Evolutionary conservation across 2,329 filamentous ascomycete species (phyloP).

Genomic region (Xylaria hypoxylon): DNA sequence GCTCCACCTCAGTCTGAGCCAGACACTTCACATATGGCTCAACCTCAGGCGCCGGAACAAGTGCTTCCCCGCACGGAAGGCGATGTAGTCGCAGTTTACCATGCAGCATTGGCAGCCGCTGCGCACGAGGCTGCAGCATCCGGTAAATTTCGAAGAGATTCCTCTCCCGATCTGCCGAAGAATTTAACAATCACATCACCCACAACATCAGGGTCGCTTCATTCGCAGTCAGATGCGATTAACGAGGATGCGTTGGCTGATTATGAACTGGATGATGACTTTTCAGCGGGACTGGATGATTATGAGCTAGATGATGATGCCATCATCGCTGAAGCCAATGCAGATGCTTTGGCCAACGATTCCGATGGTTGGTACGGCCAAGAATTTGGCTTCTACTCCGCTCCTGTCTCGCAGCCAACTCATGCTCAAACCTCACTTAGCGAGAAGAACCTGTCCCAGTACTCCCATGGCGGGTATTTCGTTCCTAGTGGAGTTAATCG

Average conservation of each 20-base stretch:
- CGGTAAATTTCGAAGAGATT: constrained; percentile 77
- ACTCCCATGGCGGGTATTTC: constrained; percentile 89
- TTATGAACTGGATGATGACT: constrained; percentile 70
- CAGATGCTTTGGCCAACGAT: constrained; percentile 91
- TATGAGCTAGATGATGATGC: constrained; percentile 83
- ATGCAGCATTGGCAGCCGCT: constrained; percentile 85
- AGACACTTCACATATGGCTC: constrained; percentile 24
- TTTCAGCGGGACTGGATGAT: constrained; percentile 63
- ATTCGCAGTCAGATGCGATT: constrained; percentile 41
- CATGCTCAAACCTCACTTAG: constrained; percentile 46
- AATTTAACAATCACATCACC: constrained; percentile 54
- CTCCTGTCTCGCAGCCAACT: constrained; percentile 56
- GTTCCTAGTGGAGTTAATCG: constrained; percentile 78
- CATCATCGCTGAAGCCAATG: constrained; percentile 95
- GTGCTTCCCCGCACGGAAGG: constrained; percentile 23
- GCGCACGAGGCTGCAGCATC: constrained; percentile 80
- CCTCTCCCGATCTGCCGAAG: constrained; percentile 55
- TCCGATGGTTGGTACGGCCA: constrained; percentile 94
- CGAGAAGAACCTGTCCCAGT: constrained; percentile 63
- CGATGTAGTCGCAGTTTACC: constrained; percentile 71
- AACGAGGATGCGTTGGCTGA: constrained; percentile 44
- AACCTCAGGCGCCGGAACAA: constrained; percentile 40
- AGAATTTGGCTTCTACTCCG: constrained; percentile 95
- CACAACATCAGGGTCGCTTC: constrained; percentile 50
- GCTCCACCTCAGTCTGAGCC: constrained; percentile 31